These are phyloP conservation scores for Trichoderma arundinaceum DNA, from an alignment of 2,329 filamentous ascomycete species.

Conservation along the genomic window DNA sequence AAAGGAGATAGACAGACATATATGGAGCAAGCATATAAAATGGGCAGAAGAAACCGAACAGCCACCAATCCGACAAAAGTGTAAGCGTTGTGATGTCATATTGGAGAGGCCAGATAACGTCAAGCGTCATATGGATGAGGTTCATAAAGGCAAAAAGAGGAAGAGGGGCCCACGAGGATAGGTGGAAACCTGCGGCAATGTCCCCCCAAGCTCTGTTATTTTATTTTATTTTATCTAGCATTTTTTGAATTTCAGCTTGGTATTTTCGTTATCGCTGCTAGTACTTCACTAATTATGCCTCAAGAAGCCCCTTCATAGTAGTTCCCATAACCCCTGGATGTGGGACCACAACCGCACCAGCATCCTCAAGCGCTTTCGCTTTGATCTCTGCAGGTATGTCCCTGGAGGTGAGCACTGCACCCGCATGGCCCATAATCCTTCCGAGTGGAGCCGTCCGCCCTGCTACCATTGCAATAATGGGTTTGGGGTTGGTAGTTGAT, in stretches of 20 bases:
- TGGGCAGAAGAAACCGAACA: slow-evolving; percentile 19
- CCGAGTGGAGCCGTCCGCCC: slow-evolving; percentile 66
- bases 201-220: background rate
- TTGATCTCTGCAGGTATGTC: slow-evolving; percentile 45
- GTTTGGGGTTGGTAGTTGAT: slow-evolving; percentile 65
- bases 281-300: background rate
- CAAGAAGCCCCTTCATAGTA: slow-evolving; percentile 44
- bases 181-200: background rate
- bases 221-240: background rate
- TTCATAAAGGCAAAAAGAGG: slow-evolving; percentile 16
- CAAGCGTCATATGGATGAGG: slow-evolving; percentile 20
- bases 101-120: slow-evolving; percentile 22
- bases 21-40: slow-evolving; percentile 13
- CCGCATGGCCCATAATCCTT: slow-evolving; percentile 74
- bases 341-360: slow-evolving; percentile 47
- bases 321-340: slow-evolving; percentile 48
- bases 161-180: slow-evolving; percentile 23
- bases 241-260: background rate
- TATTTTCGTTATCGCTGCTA: background rate
- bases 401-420: slow-evolving; percentile 57
- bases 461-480: slow-evolving; percentile 66
- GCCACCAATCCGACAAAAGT: background rate
- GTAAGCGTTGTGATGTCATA: background rate
- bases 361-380: slow-evolving; percentile 43
- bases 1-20: slow-evolving; percentile 17